Evolutionary conservation across 306 rosid species (phyloP), one percentile per base, ranked within the genome.

Genomic region (Begonia masoniana): DNA sequence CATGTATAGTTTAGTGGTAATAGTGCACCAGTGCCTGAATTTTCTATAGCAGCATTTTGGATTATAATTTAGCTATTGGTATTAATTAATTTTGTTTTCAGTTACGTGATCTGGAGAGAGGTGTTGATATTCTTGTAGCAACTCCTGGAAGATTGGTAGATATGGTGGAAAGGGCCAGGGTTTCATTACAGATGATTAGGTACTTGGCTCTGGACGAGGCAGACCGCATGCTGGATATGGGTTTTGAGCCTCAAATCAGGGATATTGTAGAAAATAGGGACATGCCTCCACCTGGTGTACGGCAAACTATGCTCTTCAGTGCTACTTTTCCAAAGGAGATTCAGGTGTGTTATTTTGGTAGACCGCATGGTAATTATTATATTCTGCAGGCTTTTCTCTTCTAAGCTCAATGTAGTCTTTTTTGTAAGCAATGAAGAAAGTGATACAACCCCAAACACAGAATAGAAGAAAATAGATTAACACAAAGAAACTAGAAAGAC

Each of bases 61-160:
- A 42, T 54, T 41, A 17, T 43, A 46, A 41, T 59, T 47, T 56
- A 23, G 41, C 16, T 59, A 61, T 45, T 14, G 47, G 49, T 49
- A 42, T 35, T 77, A 45, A 78, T 46, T 12, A 26, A 12, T 41
- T 63, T 7, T 60, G n/a, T 48, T 61, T 57, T 47, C 78, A 88
- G 97, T 72, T 88, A 60, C 79, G 95, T 52, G 95, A 86, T 35
- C 85, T 86, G 60, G 95, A 86, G 77, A 80, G 83, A 74, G 95
- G 95, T 50, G 95, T 82, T 60, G 95, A 86, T 63, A 86, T 86
- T 75, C 95, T 86, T 71, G 95, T 88, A 49, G 97, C 95, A 55
- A 84, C 95, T 59, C 97, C 97, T 12, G 97, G 97, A 78, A 74
- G 97, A 71, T 58, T 88, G 71, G 95, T 88, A 52, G 97, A 84